Conservation (phyloP, 2,329 filamentous ascomycete species). For the Leptographium wingfieldii region DNA sequence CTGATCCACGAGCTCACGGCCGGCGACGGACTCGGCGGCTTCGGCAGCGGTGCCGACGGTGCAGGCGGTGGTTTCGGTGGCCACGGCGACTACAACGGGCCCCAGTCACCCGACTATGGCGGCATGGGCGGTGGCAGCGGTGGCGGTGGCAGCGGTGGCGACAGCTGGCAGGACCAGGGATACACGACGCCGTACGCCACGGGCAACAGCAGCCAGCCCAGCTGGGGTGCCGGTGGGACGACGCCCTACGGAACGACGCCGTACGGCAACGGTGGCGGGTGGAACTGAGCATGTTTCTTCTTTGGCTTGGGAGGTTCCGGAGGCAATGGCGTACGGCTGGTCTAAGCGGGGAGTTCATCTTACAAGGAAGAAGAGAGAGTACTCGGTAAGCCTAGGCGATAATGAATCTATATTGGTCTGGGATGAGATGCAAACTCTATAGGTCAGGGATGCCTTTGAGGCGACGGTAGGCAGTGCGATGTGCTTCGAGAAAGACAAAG, state of each 20-base stretch:
- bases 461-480: conserved; percentile 63
- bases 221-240: conserved; percentile 48
- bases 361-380: too few relatives aligned
- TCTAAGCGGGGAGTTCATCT: background rate
- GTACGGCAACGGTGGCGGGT: conserved; percentile 39
- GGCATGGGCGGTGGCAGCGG: conserved; percentile 31
- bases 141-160: conserved; percentile 26
- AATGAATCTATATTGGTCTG: too few relatives aligned
- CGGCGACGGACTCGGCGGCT: conserved; percentile 24
- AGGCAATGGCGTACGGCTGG: background rate
- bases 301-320: background rate
- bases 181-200: conserved; percentile 51
- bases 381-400: too few relatives aligned
- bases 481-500: conserved; percentile 75
- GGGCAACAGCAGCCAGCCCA: conserved; percentile 38
- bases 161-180: conserved; percentile 49
- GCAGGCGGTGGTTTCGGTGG: background rate
- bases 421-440: background rate
- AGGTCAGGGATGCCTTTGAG: conserved; percentile 29
- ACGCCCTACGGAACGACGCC: conserved; percentile 32
- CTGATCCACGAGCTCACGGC: conserved; percentile 45
- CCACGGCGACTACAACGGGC: conserved; percentile 47
- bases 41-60: conserved; percentile 34
- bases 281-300: conserved; percentile 24
- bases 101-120: conserved; percentile 55